A percentile compares a stretch with the other conserved stretches of the same genome.
Evolutionary conservation across 148 eudicot species (phyloP).

Genomic region (Fagopyrum tataricum): DNA sequence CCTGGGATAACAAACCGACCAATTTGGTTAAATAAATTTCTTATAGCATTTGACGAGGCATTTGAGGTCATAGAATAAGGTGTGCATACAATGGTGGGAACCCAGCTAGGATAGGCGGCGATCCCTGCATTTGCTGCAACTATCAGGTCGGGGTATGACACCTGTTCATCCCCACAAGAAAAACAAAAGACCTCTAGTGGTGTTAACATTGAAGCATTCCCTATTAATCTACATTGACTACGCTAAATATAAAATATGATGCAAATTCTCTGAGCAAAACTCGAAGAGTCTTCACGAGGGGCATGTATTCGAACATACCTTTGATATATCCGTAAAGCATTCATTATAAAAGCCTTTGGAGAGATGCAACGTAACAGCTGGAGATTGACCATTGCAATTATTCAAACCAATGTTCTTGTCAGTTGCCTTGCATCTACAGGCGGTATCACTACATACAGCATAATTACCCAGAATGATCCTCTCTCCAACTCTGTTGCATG

Average conservation of each 20-base stretch:
- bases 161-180: conserved; percentile 30
- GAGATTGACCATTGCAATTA: conserved; percentile 13
- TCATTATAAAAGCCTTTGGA: conserved; percentile 79
- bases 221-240: no score
- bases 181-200: not conserved
- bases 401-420: conserved; percentile 15
- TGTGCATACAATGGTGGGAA: conserved; percentile 69
- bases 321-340: conserved; percentile 41
- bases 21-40: not conserved
- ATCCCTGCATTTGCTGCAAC: conserved; percentile 91
- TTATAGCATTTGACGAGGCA: not conserved
- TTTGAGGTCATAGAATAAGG: not conserved
- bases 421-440: conserved; percentile 52
- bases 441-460: conserved; percentile 48
- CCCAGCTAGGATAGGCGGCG: conserved; percentile 89
- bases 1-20: conserved; percentile 28
- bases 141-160: conserved; percentile 49
- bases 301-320: conserved; percentile 36
- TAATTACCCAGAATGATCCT: conserved; percentile 39
- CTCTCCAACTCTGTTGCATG: conserved; percentile 66
- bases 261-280: no score
- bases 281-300: not conserved
- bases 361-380: conserved; percentile 48
- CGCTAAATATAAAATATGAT: no score
- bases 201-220: no score